Conservation (phyloP, 164 flowering plant genomes). For the Tinospora cordifolia region DNA sequence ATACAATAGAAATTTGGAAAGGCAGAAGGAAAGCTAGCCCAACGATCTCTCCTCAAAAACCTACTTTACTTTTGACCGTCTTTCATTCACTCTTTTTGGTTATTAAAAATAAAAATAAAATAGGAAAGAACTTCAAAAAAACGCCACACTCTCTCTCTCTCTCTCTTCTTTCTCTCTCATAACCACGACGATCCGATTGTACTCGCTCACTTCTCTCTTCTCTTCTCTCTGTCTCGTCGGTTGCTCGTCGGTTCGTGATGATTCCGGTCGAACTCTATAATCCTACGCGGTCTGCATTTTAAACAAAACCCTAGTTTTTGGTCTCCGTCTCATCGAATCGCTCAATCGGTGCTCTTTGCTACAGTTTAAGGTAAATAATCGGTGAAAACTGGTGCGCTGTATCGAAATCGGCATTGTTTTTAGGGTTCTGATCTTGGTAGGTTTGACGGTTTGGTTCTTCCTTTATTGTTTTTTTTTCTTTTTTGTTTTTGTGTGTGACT, state of each 20-base stretch:
- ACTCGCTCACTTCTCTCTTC: slow-evolving; percentile 5
- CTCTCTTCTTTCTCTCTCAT: slow-evolving; percentile 4
- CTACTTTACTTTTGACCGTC: slow-evolving; percentile 34
- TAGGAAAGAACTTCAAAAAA: not conserved
- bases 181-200: not conserved
- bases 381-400: slow-evolving; percentile 3
- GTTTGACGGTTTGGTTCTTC: no score
- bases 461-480: no score
- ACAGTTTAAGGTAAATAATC: slow-evolving; percentile 14
- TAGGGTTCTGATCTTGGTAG: no score
- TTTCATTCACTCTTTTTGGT: not conserved
- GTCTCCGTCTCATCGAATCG: not conserved
- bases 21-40: not conserved
- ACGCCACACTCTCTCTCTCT: slow-evolving; percentile 6
- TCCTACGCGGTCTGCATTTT: not conserved
- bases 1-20: not conserved
- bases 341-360: not conserved
- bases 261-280: slow-evolving; percentile 17
- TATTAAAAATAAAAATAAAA: not conserved
- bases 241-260: slow-evolving; percentile 7
- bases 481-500: not conserved
- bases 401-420: not conserved
- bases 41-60: slow-evolving; percentile 24
- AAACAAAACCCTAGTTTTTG: slow-evolving; percentile 29
- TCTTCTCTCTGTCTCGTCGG: not conserved